These are phyloP conservation scores for Linanthus parryae DNA, from an alignment of 148 eudicot species.

Conservation along the genomic window DNA sequence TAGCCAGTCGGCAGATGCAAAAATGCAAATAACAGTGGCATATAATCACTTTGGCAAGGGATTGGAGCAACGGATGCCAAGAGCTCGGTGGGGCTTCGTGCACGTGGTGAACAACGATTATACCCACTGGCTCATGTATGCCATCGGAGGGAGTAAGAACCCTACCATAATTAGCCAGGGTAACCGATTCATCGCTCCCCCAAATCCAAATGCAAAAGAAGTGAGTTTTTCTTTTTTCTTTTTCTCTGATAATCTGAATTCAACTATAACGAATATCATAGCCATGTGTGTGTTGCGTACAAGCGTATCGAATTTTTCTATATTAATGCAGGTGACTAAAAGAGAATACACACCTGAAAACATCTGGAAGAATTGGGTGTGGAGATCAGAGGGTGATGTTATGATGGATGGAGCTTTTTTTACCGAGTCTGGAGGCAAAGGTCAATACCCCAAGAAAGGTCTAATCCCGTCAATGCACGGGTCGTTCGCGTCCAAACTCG, in stretches of 20 bases:
- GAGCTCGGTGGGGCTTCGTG: slow-evolving; percentile 30
- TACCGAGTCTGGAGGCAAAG: slow-evolving; percentile 17
- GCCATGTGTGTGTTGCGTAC: neutral
- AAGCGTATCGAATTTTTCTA: neutral
- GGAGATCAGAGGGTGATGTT: slow-evolving; percentile 32
- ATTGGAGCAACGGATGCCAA: slow-evolving; percentile 37
- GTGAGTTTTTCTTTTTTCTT: slow-evolving; percentile 12
- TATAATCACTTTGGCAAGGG: slow-evolving; percentile 43
- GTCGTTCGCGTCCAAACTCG: neutral
- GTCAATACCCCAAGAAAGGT: neutral
- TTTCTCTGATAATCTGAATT: slow-evolving; percentile 5
- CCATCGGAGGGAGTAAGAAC: slow-evolving; percentile 37
- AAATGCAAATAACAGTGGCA: slow-evolving; percentile 34
- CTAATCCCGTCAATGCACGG: neutral
- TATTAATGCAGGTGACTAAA: slow-evolving; percentile 26
- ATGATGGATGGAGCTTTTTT: slow-evolving; percentile 34
- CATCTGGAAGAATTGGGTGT: slow-evolving; percentile 35
- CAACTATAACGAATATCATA: neutral
- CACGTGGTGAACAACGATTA: slow-evolving; percentile 44
- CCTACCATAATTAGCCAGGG: slow-evolving; percentile 41
- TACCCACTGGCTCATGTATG: slow-evolving; percentile 44
- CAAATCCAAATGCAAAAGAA: slow-evolving; percentile 29
- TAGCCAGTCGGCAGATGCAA: slow-evolving; percentile 10
- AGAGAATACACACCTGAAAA: slow-evolving; percentile 24
- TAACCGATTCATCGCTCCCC: slow-evolving; percentile 40